Conservation (phyloP, 2,329 filamentous ascomycete species). For the Arthrinium puccinioides region DNA sequence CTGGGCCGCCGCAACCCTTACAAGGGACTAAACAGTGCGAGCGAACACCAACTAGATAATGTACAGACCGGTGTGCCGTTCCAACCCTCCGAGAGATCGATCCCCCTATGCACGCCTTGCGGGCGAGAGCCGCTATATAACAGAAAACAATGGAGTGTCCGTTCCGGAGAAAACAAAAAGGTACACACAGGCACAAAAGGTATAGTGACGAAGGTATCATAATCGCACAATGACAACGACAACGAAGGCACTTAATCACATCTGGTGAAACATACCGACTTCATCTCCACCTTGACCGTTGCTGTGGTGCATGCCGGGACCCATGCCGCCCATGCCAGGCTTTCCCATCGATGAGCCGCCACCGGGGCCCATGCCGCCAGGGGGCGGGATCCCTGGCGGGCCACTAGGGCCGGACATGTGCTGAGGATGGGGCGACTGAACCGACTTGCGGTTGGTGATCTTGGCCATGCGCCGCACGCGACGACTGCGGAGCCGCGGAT, state of each 20-base stretch:
- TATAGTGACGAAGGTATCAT: constrained; percentile 23
- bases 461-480: constrained; percentile 94
- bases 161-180: constrained; percentile 19
- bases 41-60: constrained; percentile 44
- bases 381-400: constrained; percentile 57
- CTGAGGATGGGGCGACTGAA: constrained; percentile 49
- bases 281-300: constrained; percentile 65
- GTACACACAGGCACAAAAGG: constrained; percentile 22
- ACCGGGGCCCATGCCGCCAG: constrained; percentile 55
- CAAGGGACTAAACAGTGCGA: constrained; percentile 26
- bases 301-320: constrained; percentile 63
- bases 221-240: constrained; percentile 23
- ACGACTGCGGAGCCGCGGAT: constrained; percentile 82
- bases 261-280: constrained; percentile 98
- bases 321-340: constrained; percentile 60
- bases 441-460: constrained; percentile 78
- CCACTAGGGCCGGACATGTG: constrained; percentile 64
- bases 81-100: constrained; percentile 20
- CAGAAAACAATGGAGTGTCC: constrained; percentile 23
- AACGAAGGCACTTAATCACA: constrained; percentile 56
- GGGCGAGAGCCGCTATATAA: constrained; percentile 26
- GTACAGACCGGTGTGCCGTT: constrained; percentile 49
- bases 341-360: constrained; percentile 52
- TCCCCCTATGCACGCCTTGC: constrained; percentile 28
- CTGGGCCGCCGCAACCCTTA: constrained; percentile 25